These are phyloP conservation scores for Tuber aestivum DNA, from an alignment of 495 filamentous ascomycete species.

Conservation along the genomic window DNA sequence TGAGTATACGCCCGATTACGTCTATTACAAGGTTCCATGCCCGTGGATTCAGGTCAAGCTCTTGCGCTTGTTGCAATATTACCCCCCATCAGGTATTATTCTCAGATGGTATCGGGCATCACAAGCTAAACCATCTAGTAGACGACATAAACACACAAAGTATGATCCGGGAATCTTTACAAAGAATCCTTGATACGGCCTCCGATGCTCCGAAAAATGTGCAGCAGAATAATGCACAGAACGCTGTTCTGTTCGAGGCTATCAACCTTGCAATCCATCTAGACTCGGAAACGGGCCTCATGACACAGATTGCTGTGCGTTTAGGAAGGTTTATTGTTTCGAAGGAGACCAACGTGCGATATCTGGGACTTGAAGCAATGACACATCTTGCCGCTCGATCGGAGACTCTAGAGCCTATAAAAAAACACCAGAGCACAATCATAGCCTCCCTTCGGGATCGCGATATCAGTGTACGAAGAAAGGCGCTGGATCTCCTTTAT, in stretches of 20 bases:
- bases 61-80: slow-evolving; percentile 86
- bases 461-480: slow-evolving; percentile 93
- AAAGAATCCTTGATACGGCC: slow-evolving; percentile 81
- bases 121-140: slow-evolving; percentile 43
- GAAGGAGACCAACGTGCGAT: slow-evolving; percentile 94
- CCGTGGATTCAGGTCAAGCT: slow-evolving; percentile 98
- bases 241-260: slow-evolving; percentile 95
- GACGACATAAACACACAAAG: slow-evolving; percentile 88
- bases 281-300: slow-evolving; percentile 90
- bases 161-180: slow-evolving; percentile 84
- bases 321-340: slow-evolving; percentile 96
- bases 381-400: slow-evolving; percentile 92
- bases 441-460: slow-evolving; percentile 87
- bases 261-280: slow-evolving; percentile 98
- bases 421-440: slow-evolving; percentile 95
- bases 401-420: slow-evolving; percentile 94
- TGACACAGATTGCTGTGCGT: slow-evolving; percentile 93
- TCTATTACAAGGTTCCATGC: slow-evolving; percentile 98
- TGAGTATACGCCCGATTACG: slow-evolving; percentile 79
- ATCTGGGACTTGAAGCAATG: slow-evolving; percentile 95
- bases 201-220: slow-evolving; percentile 96
- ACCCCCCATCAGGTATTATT: slow-evolving; percentile 76
- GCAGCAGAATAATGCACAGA: slow-evolving; percentile 98
- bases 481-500: slow-evolving; percentile 93
- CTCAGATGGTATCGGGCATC: not conserved